Conservation (phyloP, 805 yeast species). For the Priceomyces haplophilus region DNA sequence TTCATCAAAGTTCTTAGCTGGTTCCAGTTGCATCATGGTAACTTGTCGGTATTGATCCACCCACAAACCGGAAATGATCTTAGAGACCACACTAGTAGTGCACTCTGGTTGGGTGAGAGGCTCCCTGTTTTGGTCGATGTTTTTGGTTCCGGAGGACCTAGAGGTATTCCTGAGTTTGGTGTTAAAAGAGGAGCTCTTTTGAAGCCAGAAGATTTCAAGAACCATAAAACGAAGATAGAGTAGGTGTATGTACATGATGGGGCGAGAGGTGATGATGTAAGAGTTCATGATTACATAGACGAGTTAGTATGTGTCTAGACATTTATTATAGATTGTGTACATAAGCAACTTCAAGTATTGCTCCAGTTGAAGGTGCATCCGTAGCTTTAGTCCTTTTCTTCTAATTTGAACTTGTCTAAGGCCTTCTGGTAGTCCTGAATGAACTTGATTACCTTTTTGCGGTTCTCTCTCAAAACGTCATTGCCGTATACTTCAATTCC, state of each 20-base stretch:
- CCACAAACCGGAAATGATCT: constrained; percentile 32
- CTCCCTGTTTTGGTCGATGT: constrained; percentile 16
- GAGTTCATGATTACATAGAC: too few relatives aligned
- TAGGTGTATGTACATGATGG: too few relatives aligned
- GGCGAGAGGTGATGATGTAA: too few relatives aligned
- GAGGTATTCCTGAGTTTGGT: constrained; percentile 26
- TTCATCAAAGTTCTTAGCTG: constrained; percentile 26
- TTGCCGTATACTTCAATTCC: constrained; percentile 55
- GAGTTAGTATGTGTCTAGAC: constrained; percentile 2
- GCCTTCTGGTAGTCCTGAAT: constrained; percentile 59
- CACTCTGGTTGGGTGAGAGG: constrained; percentile 29
- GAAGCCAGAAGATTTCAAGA: constrained; percentile 4
- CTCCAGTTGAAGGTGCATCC: too few relatives aligned
- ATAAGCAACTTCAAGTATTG: background rate
- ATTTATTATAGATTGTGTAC: background rate
- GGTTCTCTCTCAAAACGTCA: constrained; percentile 49
- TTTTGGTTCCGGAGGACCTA: constrained; percentile 9
- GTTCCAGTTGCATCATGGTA: constrained; percentile 31
- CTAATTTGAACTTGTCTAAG: constrained; percentile 48
- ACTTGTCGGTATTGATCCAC: constrained; percentile 29
- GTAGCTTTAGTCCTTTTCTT: constrained; percentile 10
- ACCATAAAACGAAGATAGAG: constrained; percentile 1
- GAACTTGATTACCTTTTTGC: constrained; percentile 57
- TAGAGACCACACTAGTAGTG: constrained; percentile 25
- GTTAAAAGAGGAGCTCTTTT: constrained; percentile 12